These are phyloP conservation scores for Ganoderma lucidum DNA, from an alignment of 1,284 basidiomycete species.

Conservation along the genomic window DNA sequence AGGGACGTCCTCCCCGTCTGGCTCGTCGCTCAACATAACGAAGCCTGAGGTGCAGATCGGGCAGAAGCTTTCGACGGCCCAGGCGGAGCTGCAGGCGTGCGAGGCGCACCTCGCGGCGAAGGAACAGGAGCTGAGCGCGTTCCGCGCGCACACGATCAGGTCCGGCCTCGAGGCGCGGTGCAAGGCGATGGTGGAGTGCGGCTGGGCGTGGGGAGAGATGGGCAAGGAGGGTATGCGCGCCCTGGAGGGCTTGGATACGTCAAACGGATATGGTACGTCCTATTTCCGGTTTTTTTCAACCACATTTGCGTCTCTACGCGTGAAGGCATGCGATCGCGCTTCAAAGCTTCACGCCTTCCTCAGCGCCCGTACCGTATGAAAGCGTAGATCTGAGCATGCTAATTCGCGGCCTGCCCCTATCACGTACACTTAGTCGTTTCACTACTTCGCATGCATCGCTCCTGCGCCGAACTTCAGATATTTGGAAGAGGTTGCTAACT, in stretches of 20 bases:
- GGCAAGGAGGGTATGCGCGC: conserved; percentile 62
- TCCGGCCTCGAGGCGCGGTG: conserved; percentile 69
- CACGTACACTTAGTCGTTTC: not conserved
- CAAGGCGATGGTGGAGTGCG: conserved; percentile 71
- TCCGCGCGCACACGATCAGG: conserved; percentile 59
- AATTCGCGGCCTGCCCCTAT: too few species aligned
- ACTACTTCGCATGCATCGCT: not conserved
- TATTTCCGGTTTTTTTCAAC: not conserved
- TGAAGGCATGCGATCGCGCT: too few species aligned
- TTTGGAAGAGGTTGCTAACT: conserved; percentile 12
- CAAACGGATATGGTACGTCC: conserved; percentile 39
- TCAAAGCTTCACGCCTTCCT: too few species aligned
- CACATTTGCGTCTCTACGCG: not conserved
- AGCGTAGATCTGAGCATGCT: not conserved
- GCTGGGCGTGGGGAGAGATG: conserved; percentile 69
- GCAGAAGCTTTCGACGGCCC: conserved; percentile 68
- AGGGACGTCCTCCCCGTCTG: conserved; percentile 34
- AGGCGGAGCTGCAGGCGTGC: conserved; percentile 80
- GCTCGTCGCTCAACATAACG: conserved; percentile 48
- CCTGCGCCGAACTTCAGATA: not conserved
- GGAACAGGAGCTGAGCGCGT: conserved; percentile 65
- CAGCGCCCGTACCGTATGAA: not conserved
- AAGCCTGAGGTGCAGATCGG: conserved; percentile 44
- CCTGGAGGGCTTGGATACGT: conserved; percentile 44
- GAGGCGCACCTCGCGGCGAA: conserved; percentile 74